phyloP scores from a whole-genome alignment of 2,329 filamentous ascomycete genomes.

The Penicillium sp. region DNA sequence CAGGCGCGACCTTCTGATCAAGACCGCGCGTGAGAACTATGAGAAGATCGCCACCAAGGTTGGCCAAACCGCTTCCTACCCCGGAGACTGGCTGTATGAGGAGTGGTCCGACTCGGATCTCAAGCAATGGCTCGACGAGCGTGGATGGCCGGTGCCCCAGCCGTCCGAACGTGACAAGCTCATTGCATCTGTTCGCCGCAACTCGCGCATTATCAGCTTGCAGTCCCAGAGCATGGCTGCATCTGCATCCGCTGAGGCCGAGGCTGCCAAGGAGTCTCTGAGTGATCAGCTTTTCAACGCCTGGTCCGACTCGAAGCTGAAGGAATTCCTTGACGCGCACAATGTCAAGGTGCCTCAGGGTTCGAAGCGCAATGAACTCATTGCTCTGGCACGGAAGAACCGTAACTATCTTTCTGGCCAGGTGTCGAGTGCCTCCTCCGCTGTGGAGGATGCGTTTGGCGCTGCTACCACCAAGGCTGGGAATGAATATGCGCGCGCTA shows the following conservation, averaged over 20 bases:
- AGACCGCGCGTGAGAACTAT: constrained; percentile 76
- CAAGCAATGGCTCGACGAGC: constrained; percentile 88
- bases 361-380: constrained; percentile 82
- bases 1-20: constrained; percentile 76
- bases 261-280: constrained; percentile 68
- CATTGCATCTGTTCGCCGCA: constrained; percentile 84
- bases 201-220: constrained; percentile 75
- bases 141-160: constrained; percentile 83
- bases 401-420: constrained; percentile 58
- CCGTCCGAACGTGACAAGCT: constrained; percentile 80
- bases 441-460: constrained; percentile 52
- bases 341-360: constrained; percentile 86
- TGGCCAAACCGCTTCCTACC: constrained; percentile 79
- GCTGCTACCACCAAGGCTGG: constrained; percentile 72
- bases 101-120: constrained; percentile 90
- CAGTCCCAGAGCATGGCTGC: constrained; percentile 61
- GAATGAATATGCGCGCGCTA: constrained; percentile 74
- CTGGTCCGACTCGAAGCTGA: constrained; percentile 87
- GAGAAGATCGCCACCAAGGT: constrained; percentile 70
- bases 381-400: constrained; percentile 86
- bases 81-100: constrained; percentile 90
- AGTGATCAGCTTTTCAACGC: constrained; percentile 82
- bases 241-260: constrained; percentile 62
- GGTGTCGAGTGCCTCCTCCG: constrained; percentile 52
- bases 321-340: constrained; percentile 91